Base-by-base conservation (phyloP, 345 rosid species). In the Punica granatum region DNA sequence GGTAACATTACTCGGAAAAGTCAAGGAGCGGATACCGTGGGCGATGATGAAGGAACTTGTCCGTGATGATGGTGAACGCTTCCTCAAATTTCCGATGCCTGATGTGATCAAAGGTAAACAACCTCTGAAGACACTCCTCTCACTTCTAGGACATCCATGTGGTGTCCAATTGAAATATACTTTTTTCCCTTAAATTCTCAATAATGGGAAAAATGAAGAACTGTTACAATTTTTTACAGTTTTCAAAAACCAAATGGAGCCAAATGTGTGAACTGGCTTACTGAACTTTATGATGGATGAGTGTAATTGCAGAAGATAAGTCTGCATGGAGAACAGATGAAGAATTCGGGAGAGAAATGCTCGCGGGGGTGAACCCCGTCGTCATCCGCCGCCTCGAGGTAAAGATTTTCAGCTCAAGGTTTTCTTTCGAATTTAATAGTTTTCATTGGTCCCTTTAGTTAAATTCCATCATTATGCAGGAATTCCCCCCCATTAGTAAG, bases 401-500 rank as follows among this genome's bases (percentile, higher is more conserved):
- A 56, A 28, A 14, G 26, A 56, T 10, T 6, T 56, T 56, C 15
- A 3, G 25, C 3, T 26, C 34, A 10, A 26, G 32, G 26, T 1
- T 26, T 14, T 56, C 18, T 33, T 56, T 56, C 7, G 18, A 10
- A 30, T 26, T 30, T 30, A 15, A 56, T 28, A 56, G 2, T 19
- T 56, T 56, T 13, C 13, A 3, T 3, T 8, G 31, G 31, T 53
- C 31, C 13, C 14, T 26, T 2, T 26, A 18, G 10, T 56, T 56
- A 26, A 28, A n/a, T 26, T 10, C 33, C 18, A 4, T 56, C 33
- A 16, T 26, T 56, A 39, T 80, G 71, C 82, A 84, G 90, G 83
- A 84, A 41, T 88, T 86, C 65, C 89, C 95, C 63, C 91, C 91
- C 14, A 69, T 30, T 69, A 88, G 94, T 80, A 84, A 82, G 78